Percentiles rank a stretch among this genome's conserved stretches.
phyloP scores from a whole-genome alignment of 176 grass and related monocot species.

The Phragmites australis region DNA sequence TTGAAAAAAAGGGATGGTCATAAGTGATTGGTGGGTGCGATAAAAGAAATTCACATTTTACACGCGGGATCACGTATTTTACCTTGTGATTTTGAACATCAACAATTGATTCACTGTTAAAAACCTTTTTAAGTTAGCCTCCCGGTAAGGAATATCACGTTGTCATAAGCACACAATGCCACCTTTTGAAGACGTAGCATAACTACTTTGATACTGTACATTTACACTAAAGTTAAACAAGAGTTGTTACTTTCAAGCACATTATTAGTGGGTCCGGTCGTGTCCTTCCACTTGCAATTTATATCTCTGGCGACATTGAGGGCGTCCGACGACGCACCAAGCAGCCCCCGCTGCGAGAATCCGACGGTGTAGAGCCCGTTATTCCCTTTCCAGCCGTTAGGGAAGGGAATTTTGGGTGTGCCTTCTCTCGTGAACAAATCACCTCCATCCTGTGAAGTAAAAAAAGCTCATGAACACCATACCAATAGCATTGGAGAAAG shows the following conservation, averaged over 20 bases:
- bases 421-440: conserved; percentile 68
- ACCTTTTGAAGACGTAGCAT: neutral
- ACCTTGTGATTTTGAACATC: no score
- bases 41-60: no score
- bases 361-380: conserved; percentile 85
- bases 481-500: neutral
- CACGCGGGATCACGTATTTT: no score
- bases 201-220: conserved; percentile 35
- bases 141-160: neutral
- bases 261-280: neutral
- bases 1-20: no score
- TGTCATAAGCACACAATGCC: conserved; percentile 12
- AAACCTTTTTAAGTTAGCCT: neutral
- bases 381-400: conserved; percentile 74
- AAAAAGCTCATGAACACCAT: neutral
- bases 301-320: conserved; percentile 70
- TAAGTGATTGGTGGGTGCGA: no score
- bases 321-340: conserved; percentile 77
- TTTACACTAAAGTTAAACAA: conserved; percentile 19
- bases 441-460: conserved; percentile 47
- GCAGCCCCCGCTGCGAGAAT: conserved; percentile 74
- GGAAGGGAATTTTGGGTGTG: conserved; percentile 58
- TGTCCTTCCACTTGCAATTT: conserved; percentile 59
- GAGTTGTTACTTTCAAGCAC: neutral
- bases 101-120: neutral